Base-by-base conservation (phyloP, 129 eudicot species). In the Oenanthe sinensis region DNA sequence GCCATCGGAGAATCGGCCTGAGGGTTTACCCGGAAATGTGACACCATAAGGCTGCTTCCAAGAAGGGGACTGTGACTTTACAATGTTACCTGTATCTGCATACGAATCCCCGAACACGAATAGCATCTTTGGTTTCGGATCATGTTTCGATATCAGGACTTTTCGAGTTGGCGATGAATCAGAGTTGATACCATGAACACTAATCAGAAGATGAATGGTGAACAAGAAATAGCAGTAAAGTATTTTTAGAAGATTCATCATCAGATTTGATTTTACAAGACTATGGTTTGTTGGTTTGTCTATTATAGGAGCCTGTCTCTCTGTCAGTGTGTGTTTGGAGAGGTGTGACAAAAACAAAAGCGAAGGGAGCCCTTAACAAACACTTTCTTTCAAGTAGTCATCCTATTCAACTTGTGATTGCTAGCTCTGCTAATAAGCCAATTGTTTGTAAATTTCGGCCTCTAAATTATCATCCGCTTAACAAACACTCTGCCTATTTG, bases 1-100 rank as follows among this genome's bases (percentile, higher is more conserved):
- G 65, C 98, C 98, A 74, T 93, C 92, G 84, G 98, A 93, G 52
- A 90, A 93, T 19, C 98, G 84, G 62, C 98, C 98, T 79, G 93
- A 80, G 28, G 98, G 98, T 76, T 90, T 90, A 5, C 98, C 98
- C 71, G 98, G 98, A 40, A 93, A 93, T 67, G 98, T 88, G 30
- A 74, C 46, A 52, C 98, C 98, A 60, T 93, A 93, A 1, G 98
- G 98, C 10, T 55, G 9, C 74, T 83, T 88, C 96, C 96, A 93
- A 4, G 96, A 88, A 52, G 49, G 82, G 8, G 89, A 86, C 2
- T 78, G 22, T 24, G 91, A 70, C 20, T 86, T 87, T 10, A 80
- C 80, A 48, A 78, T 71, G 84, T 93, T 93, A n/a, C 98, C 98
- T 6, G 98, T 93, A 13, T 93, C 98, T 0, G 92, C 86, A 77